A percentile compares a stretch with the other conserved stretches of the same genome.
These are phyloP conservation scores for Tylopilus vinaceipallidus DNA, from an alignment of 768 basidiomycete species.

Conservation along the genomic window DNA sequence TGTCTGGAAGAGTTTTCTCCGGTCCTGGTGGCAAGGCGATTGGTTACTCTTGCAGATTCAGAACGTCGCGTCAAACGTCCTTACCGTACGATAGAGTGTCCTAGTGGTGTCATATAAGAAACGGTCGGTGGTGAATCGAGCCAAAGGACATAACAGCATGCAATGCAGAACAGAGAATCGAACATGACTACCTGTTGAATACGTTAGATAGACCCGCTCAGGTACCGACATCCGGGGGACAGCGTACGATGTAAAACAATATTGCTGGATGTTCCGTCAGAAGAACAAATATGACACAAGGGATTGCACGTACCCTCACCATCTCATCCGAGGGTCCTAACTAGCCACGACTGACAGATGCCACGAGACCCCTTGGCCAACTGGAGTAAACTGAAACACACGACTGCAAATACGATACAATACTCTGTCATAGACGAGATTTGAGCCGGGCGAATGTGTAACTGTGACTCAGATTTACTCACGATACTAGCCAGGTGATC, in stretches of 20 bases:
- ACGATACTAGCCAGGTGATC: constrained; percentile 10
- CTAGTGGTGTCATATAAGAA: constrained; percentile 1
- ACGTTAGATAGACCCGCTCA: not conserved
- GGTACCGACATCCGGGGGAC: not conserved
- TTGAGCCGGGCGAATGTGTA: too few relatives aligned
- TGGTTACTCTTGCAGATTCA: not conserved
- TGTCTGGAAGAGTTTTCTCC: constrained; percentile 10
- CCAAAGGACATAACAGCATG: constrained; percentile 13
- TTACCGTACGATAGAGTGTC: constrained; percentile 9
- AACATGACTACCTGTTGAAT: constrained; percentile 5
- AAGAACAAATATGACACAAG: not conserved
- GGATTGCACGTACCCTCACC: constrained; percentile 11
- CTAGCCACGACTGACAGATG: constrained; percentile 7
- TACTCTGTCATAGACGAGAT: constrained; percentile 10
- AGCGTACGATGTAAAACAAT: constrained; percentile 16
- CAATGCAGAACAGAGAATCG: constrained; percentile 4
- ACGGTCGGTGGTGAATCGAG: not conserved
- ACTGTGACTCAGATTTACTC: not conserved
- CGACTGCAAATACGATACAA: not conserved
- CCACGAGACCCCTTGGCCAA: not conserved
- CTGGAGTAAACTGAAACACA: constrained; percentile 5
- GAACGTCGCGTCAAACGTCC: not conserved
- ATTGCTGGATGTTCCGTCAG: constrained; percentile 9
- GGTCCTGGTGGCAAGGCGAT: constrained; percentile 9
- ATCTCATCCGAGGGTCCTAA: constrained; percentile 21